Base-by-base conservation (phyloP, 2,329 filamentous ascomycete species). In the Curvularia lunata region DNA sequence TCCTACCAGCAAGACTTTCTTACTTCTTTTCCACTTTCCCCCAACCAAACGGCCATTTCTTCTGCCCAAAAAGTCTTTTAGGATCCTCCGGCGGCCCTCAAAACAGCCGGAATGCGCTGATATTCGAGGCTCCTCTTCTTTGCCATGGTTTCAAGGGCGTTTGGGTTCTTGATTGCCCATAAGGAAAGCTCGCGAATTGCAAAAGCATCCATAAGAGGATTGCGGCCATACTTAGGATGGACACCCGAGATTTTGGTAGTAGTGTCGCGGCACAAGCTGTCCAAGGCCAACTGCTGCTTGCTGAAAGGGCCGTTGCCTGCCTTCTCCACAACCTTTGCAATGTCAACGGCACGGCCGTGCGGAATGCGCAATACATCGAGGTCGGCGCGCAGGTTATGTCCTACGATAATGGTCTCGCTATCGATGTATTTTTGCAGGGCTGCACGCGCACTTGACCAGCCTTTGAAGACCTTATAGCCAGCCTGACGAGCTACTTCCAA, bases 101-200 rank as follows among this genome's bases (percentile, higher is more conserved):
- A 7, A 48, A 19, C 12, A 12, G 42, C 52, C 27, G 48, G 54
- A 19, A 64, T 28, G 13, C 48, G 42, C 56, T 70, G 68, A 32
- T 71, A 74, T 6, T 71, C 72, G 27, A 62, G 27, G 18, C 66
- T 65, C 59, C 65, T 73, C 53, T 65, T 55, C 47, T 53, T 70
- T 4, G 71, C 80, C 76, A 78, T 80, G 18, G 43, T 67, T 3
- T 65, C 57, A 8, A 84, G 68, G 12, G 58, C 59, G 1, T 75
- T 68, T 2, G 69, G 69, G n/a, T 82, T 74, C 54, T 71, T 72
- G n/a, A 81, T 63, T 54, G 76, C 80, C 74, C 76, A 83, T 2
- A 85, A 66, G 5, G 79, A 74, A 46, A 85, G 63, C 64, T 85
- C 82, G 7, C 83, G 76, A 0, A 79, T 74, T 0, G 83, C 82